Evolutionary conservation across 768 basidiomycete species (phyloP), one percentile per base, ranked within the genome.

Genomic region (Russula emetica): DNA sequence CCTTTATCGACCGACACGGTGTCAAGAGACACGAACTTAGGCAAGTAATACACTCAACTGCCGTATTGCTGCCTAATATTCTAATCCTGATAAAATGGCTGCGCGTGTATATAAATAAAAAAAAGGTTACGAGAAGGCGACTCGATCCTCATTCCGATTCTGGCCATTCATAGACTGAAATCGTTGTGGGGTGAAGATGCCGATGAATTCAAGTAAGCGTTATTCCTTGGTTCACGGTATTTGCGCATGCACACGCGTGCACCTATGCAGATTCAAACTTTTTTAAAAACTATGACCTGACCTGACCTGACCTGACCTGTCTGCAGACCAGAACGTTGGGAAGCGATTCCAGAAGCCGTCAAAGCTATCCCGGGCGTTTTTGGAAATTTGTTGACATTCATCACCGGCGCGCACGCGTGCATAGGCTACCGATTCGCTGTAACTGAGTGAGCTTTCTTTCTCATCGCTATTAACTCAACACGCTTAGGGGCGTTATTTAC

Each of bases 181-280:
- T 61, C 60, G 18, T 6, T 69, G 24, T 69, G 68, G 68, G 68
- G 68, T 4, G 63, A 64, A 28, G 67, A 69, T 49, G 68, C 70
- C 56, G 40, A 70, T 60, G 50, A 73, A 72, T 66, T 58, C 72
- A 50, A 45, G 66, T 58, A 45, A 72, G 60, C 65, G 70, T 55
- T 60, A 2, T 54, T 66, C n/a, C 34, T 36, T 36, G 34, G 34
- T 13, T 13, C 30, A 36, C 13, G 49, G 11, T 60, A 64, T 8
- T 38, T 36, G 20, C 49, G 8, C 20, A 5, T 44, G 30, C 52
- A 11, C 6, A 6, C 42, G 16, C 42, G 34, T 56, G 16, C n/a
- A 32, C 13, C 14, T 32, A 18, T 26, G 32, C 38, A 16, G 38
- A 3, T 38, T 14, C 13, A n/a, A n/a, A n/a, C n/a, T n/a, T n/a